A percentile compares a stretch with the other conserved stretches of the same genome.
Conservation (phyloP, 2,329 filamentous ascomycete genomes). For the Thermochaetoides dissita region DNA sequence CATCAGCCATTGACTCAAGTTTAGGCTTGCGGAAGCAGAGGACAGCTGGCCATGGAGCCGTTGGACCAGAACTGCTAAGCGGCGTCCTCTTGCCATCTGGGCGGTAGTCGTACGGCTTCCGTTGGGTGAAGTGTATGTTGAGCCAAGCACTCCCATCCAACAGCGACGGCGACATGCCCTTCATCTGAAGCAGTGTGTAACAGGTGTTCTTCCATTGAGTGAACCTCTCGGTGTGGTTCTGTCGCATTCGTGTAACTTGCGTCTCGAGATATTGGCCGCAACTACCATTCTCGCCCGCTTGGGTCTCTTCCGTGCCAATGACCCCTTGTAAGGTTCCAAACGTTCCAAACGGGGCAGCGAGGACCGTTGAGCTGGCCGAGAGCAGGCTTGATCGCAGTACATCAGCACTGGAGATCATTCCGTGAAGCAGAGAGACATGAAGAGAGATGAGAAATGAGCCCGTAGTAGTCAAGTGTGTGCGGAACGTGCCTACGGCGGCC, state of each 20-base stretch:
- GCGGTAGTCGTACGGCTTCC: conserved; percentile 28
- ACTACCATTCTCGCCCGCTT: conserved; percentile 21
- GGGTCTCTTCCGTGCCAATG: conserved; percentile 20
- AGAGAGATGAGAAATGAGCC: conserved; percentile 39
- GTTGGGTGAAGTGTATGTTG: conserved; percentile 33
- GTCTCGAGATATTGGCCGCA: conserved; percentile 39
- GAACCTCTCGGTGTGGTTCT: conserved; percentile 27
- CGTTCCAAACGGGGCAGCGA: conserved; percentile 41
- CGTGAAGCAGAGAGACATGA: conserved; percentile 32
- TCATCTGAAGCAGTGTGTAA: conserved; percentile 34
- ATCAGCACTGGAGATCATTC: conserved; percentile 33
- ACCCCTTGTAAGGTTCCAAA: conserved; percentile 29
- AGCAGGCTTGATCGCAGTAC: conserved; percentile 25
- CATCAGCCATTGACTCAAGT: conserved; percentile 17
- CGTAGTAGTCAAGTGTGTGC: conserved; percentile 41
- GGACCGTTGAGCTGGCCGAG: conserved; percentile 29
- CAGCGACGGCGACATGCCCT: conserved; percentile 31
- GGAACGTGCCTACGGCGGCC: conserved; percentile 34
- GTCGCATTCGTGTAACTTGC: conserved; percentile 30
- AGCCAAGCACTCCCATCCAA: conserved; percentile 36
- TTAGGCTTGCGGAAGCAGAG: conserved; percentile 20
- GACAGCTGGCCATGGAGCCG: conserved; percentile 38
- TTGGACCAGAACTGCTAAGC: conserved; percentile 22
- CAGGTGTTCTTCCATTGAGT: conserved; percentile 37
- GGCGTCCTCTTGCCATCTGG: conserved; percentile 28